phyloP scores from a whole-genome alignment of 2,329 filamentous ascomycete genomes.

The Penicillium sp. region DNA sequence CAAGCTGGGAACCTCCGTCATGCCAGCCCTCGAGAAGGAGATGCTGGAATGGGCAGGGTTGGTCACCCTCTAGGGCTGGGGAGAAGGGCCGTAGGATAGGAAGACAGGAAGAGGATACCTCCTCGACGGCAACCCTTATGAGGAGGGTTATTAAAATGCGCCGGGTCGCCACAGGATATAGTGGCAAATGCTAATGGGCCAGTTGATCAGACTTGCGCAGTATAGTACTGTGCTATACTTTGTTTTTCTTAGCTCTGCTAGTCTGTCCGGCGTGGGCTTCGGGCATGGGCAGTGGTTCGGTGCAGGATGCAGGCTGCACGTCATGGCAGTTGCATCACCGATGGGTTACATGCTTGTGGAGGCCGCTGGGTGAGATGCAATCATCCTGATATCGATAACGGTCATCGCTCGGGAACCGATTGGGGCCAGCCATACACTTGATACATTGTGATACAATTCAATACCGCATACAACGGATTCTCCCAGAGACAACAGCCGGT shows the following conservation, averaged over 20 bases:
- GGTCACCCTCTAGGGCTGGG: conserved; percentile 14
- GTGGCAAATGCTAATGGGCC: conserved; percentile 1
- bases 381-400: conserved; percentile 11
- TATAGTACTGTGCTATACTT: not conserved
- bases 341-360: not conserved
- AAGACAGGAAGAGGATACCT: conserved; percentile 4
- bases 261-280: not conserved
- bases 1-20: not conserved
- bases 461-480: not conserved
- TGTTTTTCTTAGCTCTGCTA: not conserved
- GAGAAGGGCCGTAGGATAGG: conserved; percentile 10
- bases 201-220: not conserved
- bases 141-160: conserved; percentile 18
- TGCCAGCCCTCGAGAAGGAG: conserved; percentile 12
- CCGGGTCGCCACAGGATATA: conserved; percentile 1
- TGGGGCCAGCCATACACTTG: not conserved
- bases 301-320: conserved; percentile 7
- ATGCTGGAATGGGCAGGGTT: conserved; percentile 10
- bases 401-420: not conserved
- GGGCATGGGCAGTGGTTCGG: not conserved
- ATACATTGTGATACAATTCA: not conserved
- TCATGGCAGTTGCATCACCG: conserved; percentile 11
- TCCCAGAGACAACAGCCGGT: not conserved
- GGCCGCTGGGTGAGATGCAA: conserved; percentile 9
- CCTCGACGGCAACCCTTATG: conserved; percentile 2